Evolutionary conservation across 2,329 filamentous ascomycete genomes (phyloP).

Genomic region (Tolypocladium album): DNA sequence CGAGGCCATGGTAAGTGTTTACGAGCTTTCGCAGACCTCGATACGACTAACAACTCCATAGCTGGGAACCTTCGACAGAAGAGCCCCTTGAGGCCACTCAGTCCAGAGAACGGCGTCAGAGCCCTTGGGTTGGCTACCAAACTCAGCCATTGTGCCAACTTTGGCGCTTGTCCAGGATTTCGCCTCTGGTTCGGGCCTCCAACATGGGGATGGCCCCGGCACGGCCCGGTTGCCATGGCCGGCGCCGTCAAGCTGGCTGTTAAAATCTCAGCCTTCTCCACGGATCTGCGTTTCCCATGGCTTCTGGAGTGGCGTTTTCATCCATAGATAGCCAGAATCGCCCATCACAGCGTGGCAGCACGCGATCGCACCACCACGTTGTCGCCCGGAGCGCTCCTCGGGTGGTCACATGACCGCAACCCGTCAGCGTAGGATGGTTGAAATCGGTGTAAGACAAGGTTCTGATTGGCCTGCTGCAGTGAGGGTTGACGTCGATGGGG

Average conservation of each 20-base stretch:
- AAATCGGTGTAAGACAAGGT: constrained; percentile 19
- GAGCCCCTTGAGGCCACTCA: background rate
- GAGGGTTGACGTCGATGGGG: constrained; percentile 7
- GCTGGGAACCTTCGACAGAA: background rate
- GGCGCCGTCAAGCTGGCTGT: background rate
- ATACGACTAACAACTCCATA: background rate
- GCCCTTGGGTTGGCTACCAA: background rate
- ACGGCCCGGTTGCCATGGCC: background rate
- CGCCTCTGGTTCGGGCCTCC: background rate
- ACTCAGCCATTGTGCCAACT: background rate
- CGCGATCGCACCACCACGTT: background rate
- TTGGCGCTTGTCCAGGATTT: background rate
- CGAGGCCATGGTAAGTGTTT: background rate
- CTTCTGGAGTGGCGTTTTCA: background rate
- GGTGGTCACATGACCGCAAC: constrained; percentile 11
- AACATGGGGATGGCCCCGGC: background rate
- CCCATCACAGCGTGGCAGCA: background rate
- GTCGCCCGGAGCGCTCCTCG: background rate
- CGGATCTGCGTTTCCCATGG: background rate
- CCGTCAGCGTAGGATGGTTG: constrained; percentile 7
- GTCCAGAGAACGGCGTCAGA: background rate
- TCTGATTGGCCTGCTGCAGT: constrained; percentile 16
- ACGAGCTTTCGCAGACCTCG: background rate
- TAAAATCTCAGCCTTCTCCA: background rate
- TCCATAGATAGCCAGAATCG: background rate